Evolutionary conservation across 2,329 filamentous ascomycete genomes (phyloP).

Genomic region (Golovinomyces cichoracearum): DNA sequence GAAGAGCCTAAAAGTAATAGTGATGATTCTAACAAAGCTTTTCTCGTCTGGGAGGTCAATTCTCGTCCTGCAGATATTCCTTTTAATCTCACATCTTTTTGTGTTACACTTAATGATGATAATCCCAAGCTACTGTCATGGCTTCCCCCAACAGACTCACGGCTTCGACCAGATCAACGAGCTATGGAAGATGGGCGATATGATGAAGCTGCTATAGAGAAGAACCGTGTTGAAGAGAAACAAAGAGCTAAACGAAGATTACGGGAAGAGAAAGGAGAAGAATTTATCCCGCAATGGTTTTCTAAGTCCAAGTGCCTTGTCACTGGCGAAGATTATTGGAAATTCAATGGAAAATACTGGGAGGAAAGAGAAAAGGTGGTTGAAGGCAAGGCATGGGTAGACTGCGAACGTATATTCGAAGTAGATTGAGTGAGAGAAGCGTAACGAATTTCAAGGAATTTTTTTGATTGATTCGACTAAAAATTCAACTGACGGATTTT

Average conservation of each 20-base stretch:
- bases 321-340: constrained; percentile 78
- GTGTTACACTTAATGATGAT: constrained; percentile 76
- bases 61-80: constrained; percentile 58
- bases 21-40: constrained; percentile 45
- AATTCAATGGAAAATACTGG: constrained; percentile 79
- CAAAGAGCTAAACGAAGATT: constrained; percentile 51
- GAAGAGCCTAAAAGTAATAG: constrained; percentile 29
- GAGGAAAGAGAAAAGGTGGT: constrained; percentile 24
- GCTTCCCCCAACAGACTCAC: constrained; percentile 76
- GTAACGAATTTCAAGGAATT: no score
- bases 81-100: constrained; percentile 93
- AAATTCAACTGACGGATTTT: no score
- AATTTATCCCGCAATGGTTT: constrained; percentile 75
- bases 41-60: constrained; percentile 82
- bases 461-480: no score
- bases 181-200: constrained; percentile 99
- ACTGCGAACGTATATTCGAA: constrained; percentile 16
- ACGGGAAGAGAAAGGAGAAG: constrained; percentile 52
- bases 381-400: constrained; percentile 13
- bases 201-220: constrained; percentile 74
- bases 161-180: constrained; percentile 77
- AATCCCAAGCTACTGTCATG: constrained; percentile 53
- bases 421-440: not conserved
- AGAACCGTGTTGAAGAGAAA: constrained; percentile 79
- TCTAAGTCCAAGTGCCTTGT: constrained; percentile 41